Evolutionary conservation across 2,329 filamentous ascomycete species (phyloP).

Genomic region (Aspergillus carbonarius): DNA sequence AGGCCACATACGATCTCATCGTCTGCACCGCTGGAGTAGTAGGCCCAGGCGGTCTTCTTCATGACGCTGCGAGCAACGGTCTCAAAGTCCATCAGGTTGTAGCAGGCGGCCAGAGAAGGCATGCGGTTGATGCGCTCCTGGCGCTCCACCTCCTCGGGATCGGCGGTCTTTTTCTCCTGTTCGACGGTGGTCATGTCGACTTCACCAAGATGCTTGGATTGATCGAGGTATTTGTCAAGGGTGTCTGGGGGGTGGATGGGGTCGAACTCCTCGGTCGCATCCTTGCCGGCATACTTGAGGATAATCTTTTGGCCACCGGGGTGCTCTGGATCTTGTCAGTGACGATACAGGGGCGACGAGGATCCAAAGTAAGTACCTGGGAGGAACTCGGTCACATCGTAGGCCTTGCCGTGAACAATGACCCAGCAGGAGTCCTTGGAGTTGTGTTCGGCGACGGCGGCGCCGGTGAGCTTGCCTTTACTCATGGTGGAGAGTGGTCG

Average conservation of each 20-base stretch:
- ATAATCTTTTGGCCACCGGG: conserved; percentile 91
- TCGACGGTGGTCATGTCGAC: conserved; percentile 83
- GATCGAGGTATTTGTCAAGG: conserved; percentile 75
- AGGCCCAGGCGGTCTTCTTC: conserved; percentile 97
- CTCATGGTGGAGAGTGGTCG: background rate
- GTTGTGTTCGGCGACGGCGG: conserved; percentile 71
- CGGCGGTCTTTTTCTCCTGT: conserved; percentile 63
- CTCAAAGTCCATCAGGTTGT: conserved; percentile 95
- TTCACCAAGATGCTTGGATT: conserved; percentile 81
- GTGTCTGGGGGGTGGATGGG: conserved; percentile 89
- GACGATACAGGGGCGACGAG: background rate
- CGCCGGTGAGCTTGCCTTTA: conserved; percentile 47
- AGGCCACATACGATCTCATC: conserved; percentile 71
- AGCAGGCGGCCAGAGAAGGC: conserved; percentile 82
- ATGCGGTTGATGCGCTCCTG: conserved; percentile 72
- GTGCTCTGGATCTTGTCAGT: conserved; percentile 60
- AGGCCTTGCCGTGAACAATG: conserved; percentile 81
- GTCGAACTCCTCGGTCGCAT: conserved; percentile 88
- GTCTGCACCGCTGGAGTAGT: conserved; percentile 92
- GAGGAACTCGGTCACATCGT: conserved; percentile 89
- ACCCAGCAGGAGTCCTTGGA: conserved; percentile 86
- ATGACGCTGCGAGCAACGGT: conserved; percentile 84
- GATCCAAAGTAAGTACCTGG: conserved; percentile 52
- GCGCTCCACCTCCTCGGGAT: conserved; percentile 71
- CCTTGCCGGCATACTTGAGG: conserved; percentile 92